Percentiles rank a stretch among this genome's conserved stretches.
Evolutionary conservation across 495 filamentous ascomycete genomes (phyloP).

Genomic region (Penicillium turbatum): DNA sequence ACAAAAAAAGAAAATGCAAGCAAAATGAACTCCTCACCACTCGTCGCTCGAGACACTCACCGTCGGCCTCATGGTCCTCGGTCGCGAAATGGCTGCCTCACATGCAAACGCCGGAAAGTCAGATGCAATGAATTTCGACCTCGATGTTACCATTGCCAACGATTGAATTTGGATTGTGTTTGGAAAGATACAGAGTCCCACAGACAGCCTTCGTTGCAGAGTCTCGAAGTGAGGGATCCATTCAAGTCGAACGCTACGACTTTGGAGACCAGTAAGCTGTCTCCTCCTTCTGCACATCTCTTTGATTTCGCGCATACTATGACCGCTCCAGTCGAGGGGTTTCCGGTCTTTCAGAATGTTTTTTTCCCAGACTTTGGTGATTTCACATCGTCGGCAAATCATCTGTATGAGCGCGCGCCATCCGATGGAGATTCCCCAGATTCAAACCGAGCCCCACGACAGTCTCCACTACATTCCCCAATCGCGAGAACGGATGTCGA

Average conservation of each 20-base stretch:
- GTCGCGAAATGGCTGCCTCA: slow-evolving; percentile 15
- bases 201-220: slow-evolving; percentile 1
- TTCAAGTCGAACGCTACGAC: background rate
- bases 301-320: background rate
- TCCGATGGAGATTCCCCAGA: background rate
- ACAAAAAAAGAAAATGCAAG: no score
- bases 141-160: slow-evolving; percentile 34
- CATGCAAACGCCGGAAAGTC: slow-evolving; percentile 15
- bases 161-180: slow-evolving; percentile 17
- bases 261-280: background rate
- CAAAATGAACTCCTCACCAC: background rate
- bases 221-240: background rate
- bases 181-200: slow-evolving; percentile 5
- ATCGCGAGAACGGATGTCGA: background rate
- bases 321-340: background rate
- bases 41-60: background rate
- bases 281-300: background rate
- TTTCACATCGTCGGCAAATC: background rate
- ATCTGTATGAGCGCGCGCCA: background rate
- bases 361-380: background rate
- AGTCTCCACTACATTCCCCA: background rate
- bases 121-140: slow-evolving; percentile 38
- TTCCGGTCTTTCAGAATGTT: background rate
- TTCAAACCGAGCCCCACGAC: background rate
- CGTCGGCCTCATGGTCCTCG: slow-evolving; percentile 11